Evolutionary conservation across 768 basidiomycete species (phyloP).

Genomic region (Hygrophoropsis aurantiaca): DNA sequence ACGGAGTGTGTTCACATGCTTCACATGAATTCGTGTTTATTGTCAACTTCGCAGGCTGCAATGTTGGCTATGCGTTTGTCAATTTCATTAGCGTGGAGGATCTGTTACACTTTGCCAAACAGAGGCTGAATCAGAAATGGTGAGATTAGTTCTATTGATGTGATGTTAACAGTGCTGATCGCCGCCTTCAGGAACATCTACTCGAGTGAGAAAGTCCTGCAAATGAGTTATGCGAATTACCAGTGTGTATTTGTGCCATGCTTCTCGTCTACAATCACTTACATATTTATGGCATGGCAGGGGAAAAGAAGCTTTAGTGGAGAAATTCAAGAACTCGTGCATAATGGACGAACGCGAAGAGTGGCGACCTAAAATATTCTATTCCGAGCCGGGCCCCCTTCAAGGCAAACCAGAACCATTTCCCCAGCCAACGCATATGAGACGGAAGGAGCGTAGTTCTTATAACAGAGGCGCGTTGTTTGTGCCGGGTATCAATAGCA

Average conservation of each 20-base stretch:
- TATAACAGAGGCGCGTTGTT: conserved; percentile 74
- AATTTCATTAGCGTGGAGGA: conserved; percentile 84
- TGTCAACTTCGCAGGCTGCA: conserved; percentile 50
- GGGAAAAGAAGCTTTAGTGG: conserved; percentile 87
- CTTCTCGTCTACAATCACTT: conserved; percentile 6
- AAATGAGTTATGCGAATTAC: conserved; percentile 92
- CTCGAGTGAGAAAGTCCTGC: conserved; percentile 85
- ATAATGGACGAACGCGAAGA: conserved; percentile 86
- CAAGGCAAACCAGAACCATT: conserved; percentile 80
- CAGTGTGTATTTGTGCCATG: conserved; percentile 57
- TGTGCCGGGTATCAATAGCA: conserved; percentile 43
- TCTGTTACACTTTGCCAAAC: conserved; percentile 71
- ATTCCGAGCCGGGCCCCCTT: conserved; percentile 65
- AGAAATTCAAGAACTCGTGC: conserved; percentile 89
- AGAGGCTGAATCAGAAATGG: conserved; percentile 81
- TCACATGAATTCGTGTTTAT: background rate
- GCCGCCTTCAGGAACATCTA: conserved; percentile 75
- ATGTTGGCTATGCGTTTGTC: conserved; percentile 85
- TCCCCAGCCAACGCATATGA: conserved; percentile 77
- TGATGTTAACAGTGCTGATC: conserved; percentile 5
- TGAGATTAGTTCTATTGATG: conserved; percentile 28
- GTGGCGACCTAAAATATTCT: conserved; percentile 86
- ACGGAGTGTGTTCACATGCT: conserved; percentile 15
- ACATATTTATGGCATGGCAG: conserved; percentile 32
- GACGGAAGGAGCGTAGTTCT: conserved; percentile 81